phyloP scores from a whole-genome alignment of 768 basidiomycete species.

The Epithele typhae region DNA sequence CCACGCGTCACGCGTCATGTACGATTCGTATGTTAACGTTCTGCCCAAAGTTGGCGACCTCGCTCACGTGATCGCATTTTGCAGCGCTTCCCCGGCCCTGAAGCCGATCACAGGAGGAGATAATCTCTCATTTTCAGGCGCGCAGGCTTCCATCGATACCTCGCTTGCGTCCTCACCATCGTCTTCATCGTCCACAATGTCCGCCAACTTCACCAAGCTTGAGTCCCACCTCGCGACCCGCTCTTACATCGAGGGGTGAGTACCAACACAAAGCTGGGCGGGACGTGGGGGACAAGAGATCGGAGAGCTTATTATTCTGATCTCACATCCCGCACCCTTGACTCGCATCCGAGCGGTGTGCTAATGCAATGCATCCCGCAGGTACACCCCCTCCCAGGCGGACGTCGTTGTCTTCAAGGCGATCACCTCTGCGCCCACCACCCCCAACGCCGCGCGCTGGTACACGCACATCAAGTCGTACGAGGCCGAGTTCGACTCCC shows the following conservation, averaged over 20 bases:
- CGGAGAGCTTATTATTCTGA: conserved; percentile 90
- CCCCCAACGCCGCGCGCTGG: conserved; percentile 84
- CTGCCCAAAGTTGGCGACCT: too few relatives aligned
- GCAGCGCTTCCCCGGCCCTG: conserved; percentile 18
- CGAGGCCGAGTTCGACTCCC: conserved; percentile 65
- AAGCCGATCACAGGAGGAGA: conserved; percentile 12
- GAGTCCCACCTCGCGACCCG: conserved; percentile 85
- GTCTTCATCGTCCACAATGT: conserved; percentile 44
- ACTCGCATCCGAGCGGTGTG: too few relatives aligned
- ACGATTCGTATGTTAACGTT: too few relatives aligned
- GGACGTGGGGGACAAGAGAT: conserved; percentile 95
- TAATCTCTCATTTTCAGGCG: conserved; percentile 2
- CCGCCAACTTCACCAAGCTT: conserved; percentile 63
- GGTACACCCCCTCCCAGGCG: conserved; percentile 89
- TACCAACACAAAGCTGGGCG: conserved; percentile 83
- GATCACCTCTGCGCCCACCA: conserved; percentile 60
- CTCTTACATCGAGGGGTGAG: conserved; percentile 92
- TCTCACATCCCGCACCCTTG: conserved; percentile 1
- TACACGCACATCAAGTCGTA: conserved; percentile 93
- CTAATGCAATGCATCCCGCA: conserved; percentile 30
- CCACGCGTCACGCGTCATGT: too few relatives aligned
- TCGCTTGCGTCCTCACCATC: too few relatives aligned
- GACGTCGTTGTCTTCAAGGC: conserved; percentile 91
- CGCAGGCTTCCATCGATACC: conserved; percentile 20
- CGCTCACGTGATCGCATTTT: too few relatives aligned